Conservation (phyloP, 1,284 basidiomycete genomes). For the Marasmius sp. region DNA sequence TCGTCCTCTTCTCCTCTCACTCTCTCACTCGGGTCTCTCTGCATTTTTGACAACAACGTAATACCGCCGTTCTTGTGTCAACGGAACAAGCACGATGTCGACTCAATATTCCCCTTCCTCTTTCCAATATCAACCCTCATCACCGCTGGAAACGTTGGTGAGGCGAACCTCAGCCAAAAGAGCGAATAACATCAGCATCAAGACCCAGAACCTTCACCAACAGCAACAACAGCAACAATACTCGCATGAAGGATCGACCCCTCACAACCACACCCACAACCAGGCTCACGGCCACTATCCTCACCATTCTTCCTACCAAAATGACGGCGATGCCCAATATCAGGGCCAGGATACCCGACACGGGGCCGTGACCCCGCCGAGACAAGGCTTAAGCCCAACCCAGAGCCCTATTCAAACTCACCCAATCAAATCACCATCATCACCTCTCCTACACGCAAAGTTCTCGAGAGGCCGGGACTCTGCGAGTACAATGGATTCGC, state of each 20-base stretch:
- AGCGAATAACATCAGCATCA: not conserved
- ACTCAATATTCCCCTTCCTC: slow-evolving; percentile 3
- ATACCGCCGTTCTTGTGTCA: too few relatives aligned
- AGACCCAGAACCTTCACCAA: not conserved
- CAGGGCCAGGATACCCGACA: too few relatives aligned
- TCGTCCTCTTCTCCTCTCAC: too few relatives aligned
- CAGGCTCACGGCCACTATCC: not conserved
- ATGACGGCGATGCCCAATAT: not conserved
- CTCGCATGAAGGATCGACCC: not conserved
- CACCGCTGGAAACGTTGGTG: slow-evolving; percentile 18
- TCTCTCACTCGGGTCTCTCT: too few relatives aligned
- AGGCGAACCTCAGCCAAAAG: slow-evolving; percentile 11
- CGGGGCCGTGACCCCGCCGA: too few relatives aligned
- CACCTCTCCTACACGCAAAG: slow-evolving; percentile 10
- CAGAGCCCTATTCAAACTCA: not conserved
- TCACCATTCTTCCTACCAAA: not conserved
- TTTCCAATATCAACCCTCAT: slow-evolving; percentile 14
- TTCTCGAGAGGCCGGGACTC: slow-evolving; percentile 2
- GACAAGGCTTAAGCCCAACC: not conserved
- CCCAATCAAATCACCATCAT: not conserved
- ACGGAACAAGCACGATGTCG: not conserved
- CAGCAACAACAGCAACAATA: not conserved
- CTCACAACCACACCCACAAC: not conserved
- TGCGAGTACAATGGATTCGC: slow-evolving; percentile 2
- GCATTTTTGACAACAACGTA: too few relatives aligned